Evolutionary conservation across 257 asterid genomes (phyloP), one percentile per base, ranked within the genome.

Genomic region (Anisodus acutangulus): DNA sequence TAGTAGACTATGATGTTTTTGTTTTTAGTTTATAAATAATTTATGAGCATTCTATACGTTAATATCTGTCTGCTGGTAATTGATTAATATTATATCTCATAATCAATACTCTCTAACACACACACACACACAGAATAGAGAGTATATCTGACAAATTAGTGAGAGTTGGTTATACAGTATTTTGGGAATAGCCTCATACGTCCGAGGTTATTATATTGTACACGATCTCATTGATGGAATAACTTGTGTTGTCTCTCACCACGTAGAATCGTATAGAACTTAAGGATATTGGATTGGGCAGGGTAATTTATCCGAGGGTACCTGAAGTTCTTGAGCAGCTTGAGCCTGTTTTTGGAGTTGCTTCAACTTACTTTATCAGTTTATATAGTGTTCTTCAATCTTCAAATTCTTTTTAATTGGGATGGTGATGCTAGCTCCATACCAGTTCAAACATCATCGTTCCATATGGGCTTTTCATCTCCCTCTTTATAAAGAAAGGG

Each of bases 221-320:
- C 71, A 64, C 9, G 16, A 31, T 64, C 3, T 64, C 45, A 5
- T 58, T 31, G 45, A 64, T 64, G 71, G 45, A 64, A 64, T 64
- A 64, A 64, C 4, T 11, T 31, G 41, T 63, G 43, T 64, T 41
- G 45, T 5, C 16, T 4, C 45, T 26, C 71, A 11, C 45, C 2
- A 9, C 8, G 0, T 26, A 64, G 71, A 11, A 64, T 31, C 41
- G 35, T 63, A 63, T 22, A 9, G 70, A 63, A 26, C 70, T 63
- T 10, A 60, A 60, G 67, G 35, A 60, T 60, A 22, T 22, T 63
- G 70, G 16, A 63, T 63, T 63, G 41, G 41, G 70, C 70, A 9
- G 41, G 70, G 70, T 63, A 63, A 63, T 63, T 63, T 63, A 63
- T 63, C 70, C 9, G 70, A 63, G 70, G 70, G 41, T 63, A 35